Evolutionary conservation across 1,139 yeast genomes (phyloP).

Genomic region (Zygoascus meyerae): DNA sequence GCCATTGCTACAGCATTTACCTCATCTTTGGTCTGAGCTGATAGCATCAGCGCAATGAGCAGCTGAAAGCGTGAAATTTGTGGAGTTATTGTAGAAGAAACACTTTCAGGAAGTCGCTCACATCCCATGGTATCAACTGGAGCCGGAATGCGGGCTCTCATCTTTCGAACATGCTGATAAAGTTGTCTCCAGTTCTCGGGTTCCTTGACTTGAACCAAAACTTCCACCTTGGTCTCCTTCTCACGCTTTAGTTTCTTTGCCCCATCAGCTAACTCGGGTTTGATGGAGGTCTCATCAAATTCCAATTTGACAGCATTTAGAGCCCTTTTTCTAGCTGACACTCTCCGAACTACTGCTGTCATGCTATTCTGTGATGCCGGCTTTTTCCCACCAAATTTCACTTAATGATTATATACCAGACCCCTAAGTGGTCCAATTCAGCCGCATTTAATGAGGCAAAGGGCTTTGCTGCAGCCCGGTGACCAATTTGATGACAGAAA

Average conservation of each 20-base stretch:
- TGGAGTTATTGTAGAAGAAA: constrained; percentile 25
- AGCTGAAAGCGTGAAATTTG: constrained; percentile 62
- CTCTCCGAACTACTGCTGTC: neutral
- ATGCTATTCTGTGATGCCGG: neutral
- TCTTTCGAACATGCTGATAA: constrained; percentile 55
- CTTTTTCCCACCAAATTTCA: no score
- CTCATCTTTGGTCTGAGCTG: constrained; percentile 91
- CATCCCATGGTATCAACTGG: constrained; percentile 93
- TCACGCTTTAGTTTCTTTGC: no score
- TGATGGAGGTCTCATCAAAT: no score
- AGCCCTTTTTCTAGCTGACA: neutral
- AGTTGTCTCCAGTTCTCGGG: constrained; percentile 32
- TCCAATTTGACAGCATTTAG: neutral
- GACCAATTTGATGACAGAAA: no score
- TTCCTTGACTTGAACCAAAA: neutral
- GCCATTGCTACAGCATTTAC: constrained; percentile 70
- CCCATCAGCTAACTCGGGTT: no score
- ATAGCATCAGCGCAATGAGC: constrained; percentile 73
- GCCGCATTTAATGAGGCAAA: no score
- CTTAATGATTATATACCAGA: no score
- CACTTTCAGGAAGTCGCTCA: constrained; percentile 55
- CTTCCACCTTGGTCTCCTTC: neutral
- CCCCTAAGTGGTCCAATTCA: no score
- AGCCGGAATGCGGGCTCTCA: constrained; percentile 59
- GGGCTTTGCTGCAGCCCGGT: no score